A percentile compares a stretch with the other conserved stretches of the same genome.
Conservation (phyloP, 371 early-diverging fungal genomes). For the Pancytospora philotis region DNA sequence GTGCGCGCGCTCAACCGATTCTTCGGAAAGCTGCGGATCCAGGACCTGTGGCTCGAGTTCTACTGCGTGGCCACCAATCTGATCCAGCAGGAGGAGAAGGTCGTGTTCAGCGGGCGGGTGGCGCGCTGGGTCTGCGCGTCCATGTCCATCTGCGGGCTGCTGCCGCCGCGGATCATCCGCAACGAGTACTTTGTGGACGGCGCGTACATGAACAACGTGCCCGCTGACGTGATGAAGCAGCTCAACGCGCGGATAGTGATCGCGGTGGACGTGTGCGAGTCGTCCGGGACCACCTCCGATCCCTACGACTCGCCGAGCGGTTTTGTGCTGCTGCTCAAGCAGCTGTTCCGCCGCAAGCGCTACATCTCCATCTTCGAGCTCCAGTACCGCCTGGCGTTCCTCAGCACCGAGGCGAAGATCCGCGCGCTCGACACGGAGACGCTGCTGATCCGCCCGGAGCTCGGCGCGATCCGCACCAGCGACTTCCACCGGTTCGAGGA, state of each 20-base stretch:
- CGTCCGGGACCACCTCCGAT: slow-evolving; percentile 71
- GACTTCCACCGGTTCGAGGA: slow-evolving; percentile 83
- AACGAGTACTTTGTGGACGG: slow-evolving; percentile 92
- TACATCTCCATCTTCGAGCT: slow-evolving; percentile 88
- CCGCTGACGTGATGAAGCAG: slow-evolving; percentile 77
- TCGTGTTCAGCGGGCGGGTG: slow-evolving; percentile 76
- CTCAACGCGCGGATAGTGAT: slow-evolving; percentile 79
- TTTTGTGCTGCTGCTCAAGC: slow-evolving; percentile 73
- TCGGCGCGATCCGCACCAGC: slow-evolving; percentile 72
- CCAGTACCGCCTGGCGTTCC: slow-evolving; percentile 85
- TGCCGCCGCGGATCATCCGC: slow-evolving; percentile 76
- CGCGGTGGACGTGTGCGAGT: slow-evolving; percentile 82
- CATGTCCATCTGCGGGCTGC: slow-evolving; percentile 81
- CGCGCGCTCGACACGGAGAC: slow-evolving; percentile 72
- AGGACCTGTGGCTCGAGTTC: slow-evolving; percentile 91
- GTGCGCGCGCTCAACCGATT: slow-evolving; percentile 85
- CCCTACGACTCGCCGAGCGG: slow-evolving; percentile 88
- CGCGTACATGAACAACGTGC: slow-evolving; percentile 94
- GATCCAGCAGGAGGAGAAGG: slow-evolving; percentile 77
- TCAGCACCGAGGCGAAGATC: slow-evolving; percentile 66
- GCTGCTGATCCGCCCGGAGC: slow-evolving; percentile 75
- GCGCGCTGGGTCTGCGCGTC: slow-evolving; percentile 93
- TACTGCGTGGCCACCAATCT: slow-evolving; percentile 92
- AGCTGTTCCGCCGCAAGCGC: slow-evolving; percentile 68
- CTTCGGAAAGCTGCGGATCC: slow-evolving; percentile 77